Conservation (phyloP, 2,329 filamentous ascomycete genomes). For the Calonectria pseudoreteaudii region DNA sequence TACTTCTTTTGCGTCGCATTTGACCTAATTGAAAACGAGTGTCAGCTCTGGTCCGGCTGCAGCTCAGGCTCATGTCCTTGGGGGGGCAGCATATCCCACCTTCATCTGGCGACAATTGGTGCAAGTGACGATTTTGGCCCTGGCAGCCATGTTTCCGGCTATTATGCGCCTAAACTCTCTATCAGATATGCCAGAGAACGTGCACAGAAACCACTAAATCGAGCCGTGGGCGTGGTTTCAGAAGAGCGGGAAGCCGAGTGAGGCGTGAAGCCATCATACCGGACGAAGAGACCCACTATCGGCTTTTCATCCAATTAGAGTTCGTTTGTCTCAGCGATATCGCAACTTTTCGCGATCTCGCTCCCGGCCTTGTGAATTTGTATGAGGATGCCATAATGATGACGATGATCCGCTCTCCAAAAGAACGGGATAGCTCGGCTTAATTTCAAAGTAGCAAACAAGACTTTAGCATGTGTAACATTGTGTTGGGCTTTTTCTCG, state of each 20-base stretch:
- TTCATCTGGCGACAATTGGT: slow-evolving; percentile 15
- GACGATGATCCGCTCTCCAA: background rate
- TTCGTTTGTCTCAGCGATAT: background rate
- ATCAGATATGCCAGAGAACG: background rate
- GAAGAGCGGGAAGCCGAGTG: background rate
- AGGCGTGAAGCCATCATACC: background rate
- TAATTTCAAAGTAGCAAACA: background rate
- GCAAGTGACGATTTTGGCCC: slow-evolving; percentile 1
- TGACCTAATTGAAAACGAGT: background rate
- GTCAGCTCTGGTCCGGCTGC: background rate
- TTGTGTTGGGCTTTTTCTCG: background rate
- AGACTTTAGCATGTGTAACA: background rate
- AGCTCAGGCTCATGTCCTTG: background rate
- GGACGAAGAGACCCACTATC: background rate
- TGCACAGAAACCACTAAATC: background rate
- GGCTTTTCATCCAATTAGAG: background rate
- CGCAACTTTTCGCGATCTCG: background rate
- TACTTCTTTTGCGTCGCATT: slow-evolving; percentile 12
- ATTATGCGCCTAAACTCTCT: background rate
- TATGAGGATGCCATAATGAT: background rate
- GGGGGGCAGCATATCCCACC: background rate
- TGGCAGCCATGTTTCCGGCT: background rate
- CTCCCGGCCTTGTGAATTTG: background rate
- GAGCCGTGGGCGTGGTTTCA: background rate
- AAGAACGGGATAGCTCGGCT: background rate